phyloP scores from a whole-genome alignment of 768 basidiomycete genomes.

The Mycena haematopus region DNA sequence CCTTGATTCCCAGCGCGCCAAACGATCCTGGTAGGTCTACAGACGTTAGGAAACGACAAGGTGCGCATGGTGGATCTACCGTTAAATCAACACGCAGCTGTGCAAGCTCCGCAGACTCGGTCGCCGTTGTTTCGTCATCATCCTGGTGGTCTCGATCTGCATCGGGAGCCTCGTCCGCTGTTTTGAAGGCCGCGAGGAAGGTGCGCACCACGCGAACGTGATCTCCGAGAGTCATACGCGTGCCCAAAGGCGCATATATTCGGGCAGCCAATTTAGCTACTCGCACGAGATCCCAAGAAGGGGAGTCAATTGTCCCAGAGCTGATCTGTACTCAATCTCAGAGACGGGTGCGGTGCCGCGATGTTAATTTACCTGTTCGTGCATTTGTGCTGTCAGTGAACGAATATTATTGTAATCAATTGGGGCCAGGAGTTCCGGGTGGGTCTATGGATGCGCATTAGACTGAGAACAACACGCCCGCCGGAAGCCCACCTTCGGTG shows the following conservation, averaged over 20 bases:
- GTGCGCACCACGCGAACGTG: conserved; percentile 76
- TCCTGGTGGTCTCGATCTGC: conserved; percentile 32
- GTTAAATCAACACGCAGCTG: conserved; percentile 61
- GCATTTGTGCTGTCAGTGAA: conserved; percentile 62
- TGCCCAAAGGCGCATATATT: conserved; percentile 89
- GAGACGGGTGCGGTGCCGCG: neutral
- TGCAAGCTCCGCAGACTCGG: conserved; percentile 36
- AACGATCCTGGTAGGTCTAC: conserved; percentile 77
- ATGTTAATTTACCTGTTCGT: conserved; percentile 43
- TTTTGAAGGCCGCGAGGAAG: conserved; percentile 81
- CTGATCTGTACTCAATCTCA: conserved; percentile 52
- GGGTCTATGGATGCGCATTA: conserved; percentile 49
- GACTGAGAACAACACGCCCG: conserved; percentile 3
- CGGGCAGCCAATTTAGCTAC: conserved; percentile 78
- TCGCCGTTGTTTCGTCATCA: conserved; percentile 34
- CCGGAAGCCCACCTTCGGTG: conserved; percentile 55
- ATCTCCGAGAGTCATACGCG: conserved; percentile 83
- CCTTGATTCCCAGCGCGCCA: conserved; percentile 75
- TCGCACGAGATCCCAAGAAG: conserved; percentile 81
- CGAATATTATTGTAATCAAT: conserved; percentile 68
- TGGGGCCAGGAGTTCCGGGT: conserved; percentile 75
- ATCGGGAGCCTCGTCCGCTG: conserved; percentile 38
- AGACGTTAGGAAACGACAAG: neutral
- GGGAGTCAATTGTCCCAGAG: conserved; percentile 81
- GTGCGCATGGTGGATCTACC: conserved; percentile 43